Evolutionary conservation across 495 filamentous ascomycete species (phyloP).

Genomic region (Aspergillus avenaceus): DNA sequence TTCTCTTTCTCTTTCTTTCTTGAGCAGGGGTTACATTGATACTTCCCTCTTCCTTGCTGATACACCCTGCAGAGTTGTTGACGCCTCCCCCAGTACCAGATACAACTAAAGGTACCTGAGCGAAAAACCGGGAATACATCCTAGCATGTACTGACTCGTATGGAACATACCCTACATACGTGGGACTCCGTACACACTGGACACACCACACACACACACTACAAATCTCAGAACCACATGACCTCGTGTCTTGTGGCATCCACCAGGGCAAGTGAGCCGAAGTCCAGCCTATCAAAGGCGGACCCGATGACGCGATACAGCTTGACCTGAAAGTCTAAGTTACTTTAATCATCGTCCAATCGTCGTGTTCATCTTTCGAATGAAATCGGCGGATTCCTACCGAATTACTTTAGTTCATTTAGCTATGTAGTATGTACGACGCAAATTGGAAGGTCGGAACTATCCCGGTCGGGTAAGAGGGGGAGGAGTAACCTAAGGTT

Average conservation of each 20-base stretch:
- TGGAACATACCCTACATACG: too few species aligned
- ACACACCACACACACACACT: neutral
- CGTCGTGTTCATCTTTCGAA: neutral
- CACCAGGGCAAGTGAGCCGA: conserved; percentile 1
- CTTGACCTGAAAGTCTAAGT: conserved; percentile 4
- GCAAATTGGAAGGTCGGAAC: neutral
- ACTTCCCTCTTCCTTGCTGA: neutral
- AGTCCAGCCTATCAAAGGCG: conserved; percentile 3
- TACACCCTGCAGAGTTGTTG: neutral
- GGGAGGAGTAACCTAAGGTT: too few species aligned
- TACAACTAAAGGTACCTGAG: too few species aligned
- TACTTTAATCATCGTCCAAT: conserved; percentile 3
- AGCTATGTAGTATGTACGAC: neutral
- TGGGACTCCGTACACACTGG: neutral
- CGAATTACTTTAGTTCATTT: too few species aligned
- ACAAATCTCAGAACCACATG: conserved; percentile 2
- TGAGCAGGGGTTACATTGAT: too few species aligned
- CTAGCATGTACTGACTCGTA: too few species aligned
- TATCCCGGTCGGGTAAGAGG: neutral
- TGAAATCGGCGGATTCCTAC: too few species aligned
- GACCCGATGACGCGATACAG: conserved; percentile 1
- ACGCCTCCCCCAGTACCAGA: too few species aligned
- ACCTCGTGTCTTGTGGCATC: neutral
- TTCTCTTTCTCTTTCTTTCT: neutral
- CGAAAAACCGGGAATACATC: too few species aligned